These are phyloP conservation scores for Hirschioporus abietinus DNA, from an alignment of 768 basidiomycete genomes.

Conservation along the genomic window DNA sequence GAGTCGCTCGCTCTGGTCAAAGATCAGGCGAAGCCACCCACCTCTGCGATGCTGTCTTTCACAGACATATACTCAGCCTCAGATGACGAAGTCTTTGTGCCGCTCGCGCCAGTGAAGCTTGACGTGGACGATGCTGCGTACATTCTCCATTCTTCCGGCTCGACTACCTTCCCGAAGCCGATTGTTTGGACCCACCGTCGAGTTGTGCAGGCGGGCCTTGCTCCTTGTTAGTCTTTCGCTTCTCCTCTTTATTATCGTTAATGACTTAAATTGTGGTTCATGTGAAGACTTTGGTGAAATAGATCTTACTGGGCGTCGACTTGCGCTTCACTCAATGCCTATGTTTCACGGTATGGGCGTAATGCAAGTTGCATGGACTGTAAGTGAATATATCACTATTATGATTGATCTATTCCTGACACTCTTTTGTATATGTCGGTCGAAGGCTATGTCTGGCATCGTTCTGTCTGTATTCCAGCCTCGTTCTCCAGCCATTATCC, in stretches of 20 bases:
- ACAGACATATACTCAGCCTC: constrained; percentile 15
- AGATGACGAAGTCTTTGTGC: neutral
- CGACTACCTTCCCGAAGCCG: constrained; percentile 26
- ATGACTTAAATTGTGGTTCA: no score
- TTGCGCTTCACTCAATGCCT: constrained; percentile 18
- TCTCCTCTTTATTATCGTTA: neutral
- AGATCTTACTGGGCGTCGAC: constrained; percentile 14
- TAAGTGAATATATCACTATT: constrained; percentile 2
- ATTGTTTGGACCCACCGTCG: constrained; percentile 15
- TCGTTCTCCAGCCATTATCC: constrained; percentile 3
- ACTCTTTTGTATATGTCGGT: neutral
- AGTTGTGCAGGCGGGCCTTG: constrained; percentile 15
- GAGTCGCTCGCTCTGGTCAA: constrained; percentile 13
- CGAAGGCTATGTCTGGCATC: constrained; percentile 7
- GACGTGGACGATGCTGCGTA: constrained; percentile 13
- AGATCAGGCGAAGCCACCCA: constrained; percentile 2
- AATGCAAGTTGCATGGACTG: constrained; percentile 8
- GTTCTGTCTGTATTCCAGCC: constrained; percentile 11
- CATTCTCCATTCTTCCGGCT: constrained; percentile 19
- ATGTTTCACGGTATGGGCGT: constrained; percentile 21
- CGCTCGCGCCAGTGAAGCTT: neutral
- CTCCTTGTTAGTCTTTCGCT: constrained; percentile 15
- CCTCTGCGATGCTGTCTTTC: constrained; percentile 10
- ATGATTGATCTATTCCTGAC: neutral
- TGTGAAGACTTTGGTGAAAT: constrained; percentile 13